Conservation (phyloP, 1,284 basidiomycete species). For the Puccinia triticina region DNA sequence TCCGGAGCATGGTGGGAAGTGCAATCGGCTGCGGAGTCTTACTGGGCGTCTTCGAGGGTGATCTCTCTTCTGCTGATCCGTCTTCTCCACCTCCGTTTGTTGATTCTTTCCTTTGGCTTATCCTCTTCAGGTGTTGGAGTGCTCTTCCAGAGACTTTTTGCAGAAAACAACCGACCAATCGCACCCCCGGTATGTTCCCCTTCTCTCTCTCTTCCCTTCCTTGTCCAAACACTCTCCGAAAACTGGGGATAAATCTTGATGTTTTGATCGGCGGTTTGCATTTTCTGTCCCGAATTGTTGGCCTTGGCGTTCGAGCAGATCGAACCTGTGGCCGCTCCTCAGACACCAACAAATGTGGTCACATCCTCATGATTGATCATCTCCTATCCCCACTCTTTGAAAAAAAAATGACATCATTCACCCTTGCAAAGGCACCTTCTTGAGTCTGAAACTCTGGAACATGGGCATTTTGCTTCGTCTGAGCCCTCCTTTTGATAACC, state of each 20-base stretch:
- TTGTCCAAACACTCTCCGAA: background rate
- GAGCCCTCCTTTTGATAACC: too few species aligned
- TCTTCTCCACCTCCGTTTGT: background rate
- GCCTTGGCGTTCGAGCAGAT: background rate
- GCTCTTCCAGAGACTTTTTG: conserved; percentile 78
- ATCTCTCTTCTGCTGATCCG: background rate
- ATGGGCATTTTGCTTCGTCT: too few species aligned
- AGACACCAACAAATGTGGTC: conserved; percentile 7
- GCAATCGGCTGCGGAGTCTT: conserved; percentile 96
- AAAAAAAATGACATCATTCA: too few species aligned
- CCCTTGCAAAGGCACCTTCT: too few species aligned
- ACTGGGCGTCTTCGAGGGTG: conserved; percentile 73
- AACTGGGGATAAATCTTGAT: background rate
- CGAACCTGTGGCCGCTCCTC: conserved; percentile 22
- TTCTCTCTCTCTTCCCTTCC: background rate
- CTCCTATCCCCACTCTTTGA: background rate
- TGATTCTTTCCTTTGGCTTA: background rate
- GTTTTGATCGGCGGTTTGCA: background rate
- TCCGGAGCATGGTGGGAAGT: conserved; percentile 82
- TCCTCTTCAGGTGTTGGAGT: conserved; percentile 77
- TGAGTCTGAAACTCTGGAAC: too few species aligned
- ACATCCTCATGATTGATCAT: conserved; percentile 36
- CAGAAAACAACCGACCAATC: conserved; percentile 73
- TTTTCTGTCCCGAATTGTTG: background rate
- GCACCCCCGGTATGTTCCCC: conserved; percentile 37